Evolutionary conservation across 257 asterid species (phyloP), one percentile per base, ranked within the genome.

Genomic region (Solanum virginianum): DNA sequence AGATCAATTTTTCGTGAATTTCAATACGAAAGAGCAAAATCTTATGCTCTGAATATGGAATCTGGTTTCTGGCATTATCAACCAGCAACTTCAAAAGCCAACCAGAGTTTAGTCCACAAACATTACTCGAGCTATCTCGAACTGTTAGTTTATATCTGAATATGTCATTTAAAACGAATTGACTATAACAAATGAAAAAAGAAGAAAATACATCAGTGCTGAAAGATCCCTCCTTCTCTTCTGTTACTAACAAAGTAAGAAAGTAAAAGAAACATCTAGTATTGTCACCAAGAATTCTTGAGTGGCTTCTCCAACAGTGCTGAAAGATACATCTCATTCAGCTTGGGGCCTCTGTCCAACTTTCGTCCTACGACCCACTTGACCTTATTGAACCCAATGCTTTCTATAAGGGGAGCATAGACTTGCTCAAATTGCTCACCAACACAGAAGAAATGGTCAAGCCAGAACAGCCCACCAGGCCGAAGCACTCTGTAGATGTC

Each of bases 381-480:
- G 85, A 93, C 86, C 86, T 90, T 93, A 15, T 7, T 63, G 84
- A 91, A 93, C 16, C 98, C 97, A 26, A 93, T 89, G 79, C 93
- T 91, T 63, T 91, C 92, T 43, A 94, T 89, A 72, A 94, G 85
- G 47, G 97, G 98, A 88, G 68, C 88, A 84, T 92, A 94, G 55
- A 90, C 81, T 77, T 85, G 63, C 83, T 90, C 92, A 85, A 92
- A 65, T 90, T 94, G 87, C 3, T 88, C 91, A 47, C 91, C 90
- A 8, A 89, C 89, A 82, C 97, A 90, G 88, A 94, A 94, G 15
- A 94, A 93, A 85, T 90, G 95, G 83, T 94, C 95, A 74, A 93
- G 80, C 97, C 97, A 93, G 85, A 94, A 91, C 84, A 93, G 63
- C 0, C 96, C 98, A 0, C 98, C 98, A 5, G 96, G 96, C 83